These are phyloP conservation scores for Metschnikowia amazonensis DNA, from an alignment of 805 yeast genomes.

Conservation along the genomic window DNA sequence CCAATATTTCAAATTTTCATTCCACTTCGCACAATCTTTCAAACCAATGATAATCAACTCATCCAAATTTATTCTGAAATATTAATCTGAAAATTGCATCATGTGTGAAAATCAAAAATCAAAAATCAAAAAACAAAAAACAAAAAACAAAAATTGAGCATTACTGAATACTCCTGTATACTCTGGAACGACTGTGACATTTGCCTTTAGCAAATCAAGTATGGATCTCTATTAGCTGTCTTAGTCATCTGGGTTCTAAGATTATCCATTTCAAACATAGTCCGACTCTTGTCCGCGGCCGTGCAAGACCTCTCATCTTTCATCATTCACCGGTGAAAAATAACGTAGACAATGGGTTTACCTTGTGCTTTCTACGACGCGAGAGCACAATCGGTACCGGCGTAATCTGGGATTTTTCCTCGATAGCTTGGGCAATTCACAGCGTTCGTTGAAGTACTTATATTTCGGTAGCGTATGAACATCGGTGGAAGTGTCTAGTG, in stretches of 20 bases:
- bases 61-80: too few species aligned
- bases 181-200: too few species aligned
- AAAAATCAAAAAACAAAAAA: too few species aligned
- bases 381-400: conserved; percentile 13
- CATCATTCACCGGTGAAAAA: conserved; percentile 57
- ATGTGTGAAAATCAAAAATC: too few species aligned
- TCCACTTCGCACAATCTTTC: too few species aligned
- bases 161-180: too few species aligned
- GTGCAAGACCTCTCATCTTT: conserved; percentile 62
- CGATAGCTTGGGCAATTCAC: not conserved
- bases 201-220: too few species aligned
- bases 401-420: not conserved
- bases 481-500: conserved; percentile 8
- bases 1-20: too few species aligned
- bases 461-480: conserved; percentile 9
- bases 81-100: too few species aligned
- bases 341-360: conserved; percentile 44
- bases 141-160: too few species aligned
- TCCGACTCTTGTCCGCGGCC: conserved; percentile 49
- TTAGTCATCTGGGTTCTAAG: conserved; percentile 45
- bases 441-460: conserved; percentile 13
- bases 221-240: too few species aligned
- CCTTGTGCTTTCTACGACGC: conserved; percentile 18
- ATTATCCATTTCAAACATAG: conserved; percentile 55
- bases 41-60: too few species aligned